Evolutionary conservation across 805 yeast species (phyloP).

Genomic region (Tetrapisispora fleetii): DNA sequence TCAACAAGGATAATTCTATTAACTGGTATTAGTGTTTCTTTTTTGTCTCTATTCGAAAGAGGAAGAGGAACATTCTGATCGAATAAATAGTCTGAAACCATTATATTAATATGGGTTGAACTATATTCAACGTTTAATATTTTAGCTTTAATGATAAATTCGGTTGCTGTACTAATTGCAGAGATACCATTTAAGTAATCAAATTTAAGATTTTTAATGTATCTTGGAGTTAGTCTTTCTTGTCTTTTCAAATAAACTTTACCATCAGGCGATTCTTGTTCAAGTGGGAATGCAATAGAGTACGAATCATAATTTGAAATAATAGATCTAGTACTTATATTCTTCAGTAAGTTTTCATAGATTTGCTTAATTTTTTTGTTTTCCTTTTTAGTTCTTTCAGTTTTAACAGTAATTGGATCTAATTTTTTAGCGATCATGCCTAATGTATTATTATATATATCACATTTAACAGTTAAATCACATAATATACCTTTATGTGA

Average conservation of each 20-base stretch:
- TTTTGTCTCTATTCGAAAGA: background rate
- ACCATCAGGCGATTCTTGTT: background rate
- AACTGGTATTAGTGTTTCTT: background rate
- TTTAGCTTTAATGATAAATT: background rate
- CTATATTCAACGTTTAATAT: background rate
- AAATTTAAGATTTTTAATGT: constrained; percentile 1
- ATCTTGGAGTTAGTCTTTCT: background rate
- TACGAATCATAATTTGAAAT: background rate
- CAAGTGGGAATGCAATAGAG: constrained; percentile 1
- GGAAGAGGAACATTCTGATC: background rate
- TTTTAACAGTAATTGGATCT: constrained; percentile 8
- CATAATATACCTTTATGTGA: constrained; percentile 21
- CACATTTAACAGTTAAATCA: constrained; percentile 13
- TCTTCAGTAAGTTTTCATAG: background rate
- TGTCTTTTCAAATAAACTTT: background rate
- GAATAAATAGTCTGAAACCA: background rate
- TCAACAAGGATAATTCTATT: background rate
- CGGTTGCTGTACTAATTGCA: background rate
- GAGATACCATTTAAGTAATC: constrained; percentile 1
- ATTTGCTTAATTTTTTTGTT: background rate
- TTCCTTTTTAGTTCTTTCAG: background rate
- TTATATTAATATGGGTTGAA: background rate
- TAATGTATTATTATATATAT: constrained; percentile 13
- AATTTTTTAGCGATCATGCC: constrained; percentile 17
- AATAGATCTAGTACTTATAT: background rate